These are phyloP conservation scores for Aspergillus sojae DNA, from an alignment of 2,329 filamentous ascomycete genomes.

Conservation along the genomic window DNA sequence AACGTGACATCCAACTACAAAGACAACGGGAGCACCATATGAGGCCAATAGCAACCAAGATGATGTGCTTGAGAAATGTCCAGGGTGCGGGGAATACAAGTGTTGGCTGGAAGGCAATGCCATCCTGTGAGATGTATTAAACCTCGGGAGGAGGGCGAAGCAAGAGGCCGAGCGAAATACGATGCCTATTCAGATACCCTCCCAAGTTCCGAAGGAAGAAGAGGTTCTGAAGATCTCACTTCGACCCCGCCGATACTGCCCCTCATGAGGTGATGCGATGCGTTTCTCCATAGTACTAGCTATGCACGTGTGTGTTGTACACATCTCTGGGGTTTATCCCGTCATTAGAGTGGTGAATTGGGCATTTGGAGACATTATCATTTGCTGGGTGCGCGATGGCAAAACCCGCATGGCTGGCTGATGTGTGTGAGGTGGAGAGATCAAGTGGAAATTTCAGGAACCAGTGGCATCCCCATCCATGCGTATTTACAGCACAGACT, in stretches of 20 bases:
- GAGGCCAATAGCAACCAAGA: not conserved
- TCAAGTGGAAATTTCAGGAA: not conserved
- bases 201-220: too few relatives aligned
- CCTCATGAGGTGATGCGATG: not conserved
- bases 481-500: not conserved
- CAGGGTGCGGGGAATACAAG: not conserved
- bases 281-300: not conserved
- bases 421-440: not conserved
- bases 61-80: not conserved
- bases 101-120: not conserved
- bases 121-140: not conserved
- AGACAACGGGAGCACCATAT: not conserved
- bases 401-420: not conserved
- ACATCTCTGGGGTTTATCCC: too few relatives aligned
- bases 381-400: not conserved
- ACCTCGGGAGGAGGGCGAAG: too few relatives aligned
- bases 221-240: too few relatives aligned
- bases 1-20: not conserved
- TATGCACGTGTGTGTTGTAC: not conserved
- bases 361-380: not conserved
- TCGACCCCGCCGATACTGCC: too few relatives aligned
- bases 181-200: not conserved
- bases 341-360: not conserved
- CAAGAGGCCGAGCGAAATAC: not conserved
- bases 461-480: not conserved